Evolutionary conservation across 2,329 filamentous ascomycete species (phyloP).

Genomic region (Dothideomycetes sp.): DNA sequence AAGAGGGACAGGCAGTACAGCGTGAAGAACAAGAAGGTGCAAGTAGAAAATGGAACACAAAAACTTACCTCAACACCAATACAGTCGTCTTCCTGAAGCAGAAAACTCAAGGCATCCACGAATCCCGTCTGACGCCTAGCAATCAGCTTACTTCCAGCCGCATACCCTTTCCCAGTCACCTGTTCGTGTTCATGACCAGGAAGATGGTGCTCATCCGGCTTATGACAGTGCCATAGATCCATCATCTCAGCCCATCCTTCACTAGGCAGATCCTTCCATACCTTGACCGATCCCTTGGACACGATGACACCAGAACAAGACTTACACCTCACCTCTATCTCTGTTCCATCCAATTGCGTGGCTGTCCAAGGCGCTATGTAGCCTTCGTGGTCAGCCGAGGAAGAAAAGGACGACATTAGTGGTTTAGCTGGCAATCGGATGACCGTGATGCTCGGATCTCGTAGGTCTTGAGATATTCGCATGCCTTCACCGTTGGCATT

Average conservation of each 20-base stretch:
- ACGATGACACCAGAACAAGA: constrained; percentile 17
- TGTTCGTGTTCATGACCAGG: constrained; percentile 35
- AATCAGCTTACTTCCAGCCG: constrained; percentile 63
- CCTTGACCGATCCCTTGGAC: constrained; percentile 26
- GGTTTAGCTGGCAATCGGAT: constrained; percentile 1
- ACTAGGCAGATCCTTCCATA: constrained; percentile 89
- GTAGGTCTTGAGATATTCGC: constrained; percentile 28
- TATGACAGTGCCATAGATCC: constrained; percentile 99
- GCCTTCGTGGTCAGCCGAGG: constrained; percentile 13
- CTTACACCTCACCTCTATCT: constrained; percentile 17
- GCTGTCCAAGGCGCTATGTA: constrained; percentile 35
- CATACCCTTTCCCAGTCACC: constrained; percentile 58
- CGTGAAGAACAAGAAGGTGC: neutral
- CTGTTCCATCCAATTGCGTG: constrained; percentile 16
- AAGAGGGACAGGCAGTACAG: neutral
- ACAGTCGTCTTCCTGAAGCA: constrained; percentile 61
- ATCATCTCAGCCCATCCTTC: constrained; percentile 99
- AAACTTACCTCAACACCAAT: constrained; percentile 30
- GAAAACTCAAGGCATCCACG: constrained; percentile 68
- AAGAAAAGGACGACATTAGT: neutral
- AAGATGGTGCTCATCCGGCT: constrained; percentile 51
- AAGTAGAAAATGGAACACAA: neutral
- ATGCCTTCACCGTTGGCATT: neutral
- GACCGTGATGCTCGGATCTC: neutral
- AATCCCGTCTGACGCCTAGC: constrained; percentile 60